These are phyloP conservation scores for Sideroxylon spinosum DNA, from an alignment of 179 eudicot genomes.

Conservation along the genomic window DNA sequence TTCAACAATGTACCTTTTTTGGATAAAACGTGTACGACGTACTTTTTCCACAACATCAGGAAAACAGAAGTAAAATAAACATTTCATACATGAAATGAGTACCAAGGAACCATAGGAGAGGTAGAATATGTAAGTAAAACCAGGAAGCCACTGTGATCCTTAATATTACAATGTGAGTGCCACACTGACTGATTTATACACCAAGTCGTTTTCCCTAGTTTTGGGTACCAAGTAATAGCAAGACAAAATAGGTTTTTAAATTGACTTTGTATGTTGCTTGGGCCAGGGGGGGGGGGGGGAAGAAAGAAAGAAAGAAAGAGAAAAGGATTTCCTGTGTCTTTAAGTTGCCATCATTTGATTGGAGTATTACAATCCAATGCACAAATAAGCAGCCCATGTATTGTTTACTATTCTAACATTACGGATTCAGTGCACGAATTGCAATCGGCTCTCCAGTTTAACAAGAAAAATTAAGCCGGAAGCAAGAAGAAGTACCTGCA, in stretches of 20 bases:
- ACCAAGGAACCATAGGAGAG: neutral
- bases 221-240: no score
- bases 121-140: neutral
- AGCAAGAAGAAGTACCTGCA: slow-evolving; percentile 55
- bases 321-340: no score
- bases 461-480: neutral
- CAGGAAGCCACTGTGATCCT: neutral
- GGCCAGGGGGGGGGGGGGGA: neutral
- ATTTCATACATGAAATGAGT: neutral
- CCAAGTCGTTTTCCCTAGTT: neutral
- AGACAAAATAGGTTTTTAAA: no score
- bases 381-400: neutral
- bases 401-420: neutral
- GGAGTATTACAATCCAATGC: neutral
- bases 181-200: neutral
- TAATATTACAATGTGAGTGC: neutral
- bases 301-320: no score
- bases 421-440: neutral
- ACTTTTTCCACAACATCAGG: neutral
- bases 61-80: neutral
- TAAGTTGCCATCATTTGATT: neutral
- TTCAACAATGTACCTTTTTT: neutral
- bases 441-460: neutral
- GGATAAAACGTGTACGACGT: no score
- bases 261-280: no score